phyloP scores from a whole-genome alignment of 768 basidiomycete genomes.

The Hericium alpestre region DNA sequence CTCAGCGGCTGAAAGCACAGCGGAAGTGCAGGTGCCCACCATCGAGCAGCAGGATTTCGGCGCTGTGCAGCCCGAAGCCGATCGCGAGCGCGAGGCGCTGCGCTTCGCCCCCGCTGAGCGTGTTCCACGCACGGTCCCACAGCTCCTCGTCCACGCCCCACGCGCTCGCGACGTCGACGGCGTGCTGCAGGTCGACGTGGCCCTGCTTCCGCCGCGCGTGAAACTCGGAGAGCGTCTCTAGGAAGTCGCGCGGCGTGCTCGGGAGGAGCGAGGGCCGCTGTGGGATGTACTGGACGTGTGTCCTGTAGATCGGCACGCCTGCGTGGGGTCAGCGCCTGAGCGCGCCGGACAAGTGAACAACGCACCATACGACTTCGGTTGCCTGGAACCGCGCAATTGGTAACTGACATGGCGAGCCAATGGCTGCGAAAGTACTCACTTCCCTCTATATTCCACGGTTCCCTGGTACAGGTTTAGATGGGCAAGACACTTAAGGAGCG shows the following conservation, averaged over 20 bases:
- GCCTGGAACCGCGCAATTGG: conserved; percentile 23
- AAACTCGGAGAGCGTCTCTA: conserved; percentile 46
- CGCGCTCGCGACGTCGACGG: conserved; percentile 39
- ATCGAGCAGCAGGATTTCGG: conserved; percentile 71
- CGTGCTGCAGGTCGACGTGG: conserved; percentile 13
- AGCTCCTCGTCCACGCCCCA: conserved; percentile 63
- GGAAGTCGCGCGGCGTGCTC: conserved; percentile 67
- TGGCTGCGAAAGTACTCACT: conserved; percentile 30
- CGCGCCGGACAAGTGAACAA: background rate
- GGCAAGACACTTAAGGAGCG: conserved; percentile 75
- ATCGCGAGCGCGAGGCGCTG: conserved; percentile 76
- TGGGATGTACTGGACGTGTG: conserved; percentile 74
- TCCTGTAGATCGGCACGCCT: conserved; percentile 75
- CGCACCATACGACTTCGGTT: conserved; percentile 40
- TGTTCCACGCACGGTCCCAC: conserved; percentile 74
- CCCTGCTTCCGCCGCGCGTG: conserved; percentile 25
- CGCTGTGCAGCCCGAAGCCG: conserved; percentile 60
- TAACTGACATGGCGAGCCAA: background rate
- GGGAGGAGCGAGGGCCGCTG: conserved; percentile 83
- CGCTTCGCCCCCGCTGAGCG: conserved; percentile 77
- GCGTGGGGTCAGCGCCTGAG: background rate
- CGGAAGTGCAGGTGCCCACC: conserved; percentile 30
- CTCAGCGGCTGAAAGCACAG: background rate
- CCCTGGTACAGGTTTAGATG: conserved; percentile 68
- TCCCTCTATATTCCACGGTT: conserved; percentile 52